Conservation (phyloP, 2,329 filamentous ascomycete genomes). For the Diaporthe aspalathi region DNA sequence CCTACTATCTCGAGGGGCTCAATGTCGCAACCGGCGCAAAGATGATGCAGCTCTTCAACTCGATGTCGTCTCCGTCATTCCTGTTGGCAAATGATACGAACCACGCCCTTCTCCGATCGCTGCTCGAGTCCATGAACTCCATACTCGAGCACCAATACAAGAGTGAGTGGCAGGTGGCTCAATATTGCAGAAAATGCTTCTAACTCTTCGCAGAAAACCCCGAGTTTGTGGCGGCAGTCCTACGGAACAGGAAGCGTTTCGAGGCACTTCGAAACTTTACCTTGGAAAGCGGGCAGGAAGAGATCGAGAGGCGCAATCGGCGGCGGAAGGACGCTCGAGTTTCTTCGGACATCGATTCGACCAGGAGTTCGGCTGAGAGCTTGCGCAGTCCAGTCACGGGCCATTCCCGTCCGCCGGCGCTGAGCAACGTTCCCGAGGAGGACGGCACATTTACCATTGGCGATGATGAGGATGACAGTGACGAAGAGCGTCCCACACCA, state of each 20-base stretch:
- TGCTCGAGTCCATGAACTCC: conserved; percentile 90
- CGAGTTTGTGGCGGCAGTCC: conserved; percentile 80
- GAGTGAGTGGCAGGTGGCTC: conserved; percentile 62
- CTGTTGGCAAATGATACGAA: conserved; percentile 93
- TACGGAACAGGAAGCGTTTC: conserved; percentile 85
- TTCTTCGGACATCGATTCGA: conserved; percentile 60
- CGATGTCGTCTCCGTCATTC: conserved; percentile 94
- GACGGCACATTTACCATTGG: conserved; percentile 89
- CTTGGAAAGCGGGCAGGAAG: conserved; percentile 89
- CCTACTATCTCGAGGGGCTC: conserved; percentile 83
- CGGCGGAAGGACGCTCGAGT: conserved; percentile 72
- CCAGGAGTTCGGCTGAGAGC: conserved; percentile 75
- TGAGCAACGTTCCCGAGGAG: conserved; percentile 80
- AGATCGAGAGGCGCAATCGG: conserved; percentile 84
- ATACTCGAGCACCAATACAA: conserved; percentile 90
- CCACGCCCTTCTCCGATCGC: conserved; percentile 80
- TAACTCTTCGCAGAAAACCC: conserved; percentile 72
- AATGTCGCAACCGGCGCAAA: conserved; percentile 81
- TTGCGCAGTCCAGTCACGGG: conserved; percentile 69
- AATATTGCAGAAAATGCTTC: neutral
- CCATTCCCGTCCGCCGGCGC: conserved; percentile 63
- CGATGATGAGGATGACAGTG: conserved; percentile 75
- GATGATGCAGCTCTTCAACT: conserved; percentile 86
- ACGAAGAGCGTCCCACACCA: conserved; percentile 66
- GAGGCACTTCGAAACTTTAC: conserved; percentile 89